Evolutionary conservation across 768 basidiomycete genomes (phyloP).

Genomic region (Tremella fuciformis): DNA sequence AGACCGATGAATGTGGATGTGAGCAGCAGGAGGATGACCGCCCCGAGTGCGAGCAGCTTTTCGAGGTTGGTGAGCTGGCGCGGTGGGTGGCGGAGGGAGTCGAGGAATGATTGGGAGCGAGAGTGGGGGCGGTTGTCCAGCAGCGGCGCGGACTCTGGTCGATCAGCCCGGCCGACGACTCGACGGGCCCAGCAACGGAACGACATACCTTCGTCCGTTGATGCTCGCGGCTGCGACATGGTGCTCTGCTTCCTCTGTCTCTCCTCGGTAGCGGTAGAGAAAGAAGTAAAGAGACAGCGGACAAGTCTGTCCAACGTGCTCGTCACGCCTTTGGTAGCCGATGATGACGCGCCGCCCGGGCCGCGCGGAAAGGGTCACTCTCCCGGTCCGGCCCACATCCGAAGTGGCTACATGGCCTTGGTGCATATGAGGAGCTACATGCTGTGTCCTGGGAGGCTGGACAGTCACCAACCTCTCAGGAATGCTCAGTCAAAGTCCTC

Average conservation of each 20-base stretch:
- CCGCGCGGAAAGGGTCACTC: neutral
- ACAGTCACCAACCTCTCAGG: neutral
- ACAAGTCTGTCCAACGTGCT: too few relatives aligned
- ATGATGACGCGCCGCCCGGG: neutral
- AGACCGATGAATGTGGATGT: constrained; percentile 87
- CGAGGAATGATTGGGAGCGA: constrained; percentile 18
- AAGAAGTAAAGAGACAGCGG: too few relatives aligned
- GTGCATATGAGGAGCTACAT: neutral
- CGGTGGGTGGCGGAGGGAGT: constrained; percentile 33
- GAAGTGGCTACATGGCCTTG: neutral
- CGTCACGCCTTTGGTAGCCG: neutral
- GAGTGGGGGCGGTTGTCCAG: constrained; percentile 23
- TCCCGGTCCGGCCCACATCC: neutral
- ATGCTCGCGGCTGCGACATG: constrained; percentile 48
- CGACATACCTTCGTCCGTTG: constrained; percentile 49
- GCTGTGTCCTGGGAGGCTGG: neutral
- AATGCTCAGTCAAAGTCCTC: constrained; percentile 35
- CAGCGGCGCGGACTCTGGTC: constrained; percentile 49
- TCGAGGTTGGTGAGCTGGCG: constrained; percentile 71
- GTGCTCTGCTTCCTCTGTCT: neutral
- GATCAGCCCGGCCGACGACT: neutral
- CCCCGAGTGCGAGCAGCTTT: constrained; percentile 72
- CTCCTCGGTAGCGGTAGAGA: neutral
- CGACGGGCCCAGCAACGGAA: neutral
- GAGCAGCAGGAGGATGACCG: constrained; percentile 73